Conservation (phyloP, 352 stramenopile species). For the Phytophthora melonis region DNA sequence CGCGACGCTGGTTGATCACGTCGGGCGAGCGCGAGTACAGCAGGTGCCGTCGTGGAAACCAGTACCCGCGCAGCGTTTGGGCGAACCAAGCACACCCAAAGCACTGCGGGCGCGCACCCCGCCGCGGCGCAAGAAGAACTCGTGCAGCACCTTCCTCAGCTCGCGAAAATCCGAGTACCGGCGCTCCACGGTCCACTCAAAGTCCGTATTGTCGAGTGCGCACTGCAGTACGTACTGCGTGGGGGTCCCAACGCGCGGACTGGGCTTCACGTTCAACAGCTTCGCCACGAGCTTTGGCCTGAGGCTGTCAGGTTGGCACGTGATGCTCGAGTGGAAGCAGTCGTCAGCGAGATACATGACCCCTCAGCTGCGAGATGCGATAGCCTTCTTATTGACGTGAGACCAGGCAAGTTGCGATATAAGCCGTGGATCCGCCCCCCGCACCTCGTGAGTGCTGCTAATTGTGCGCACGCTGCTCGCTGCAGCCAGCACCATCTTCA, state of each 20-base stretch:
- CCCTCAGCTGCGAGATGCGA: not conserved
- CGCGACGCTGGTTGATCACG: slow-evolving; percentile 61
- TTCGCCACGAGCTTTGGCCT: slow-evolving; percentile 63
- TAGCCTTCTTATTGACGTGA: not conserved
- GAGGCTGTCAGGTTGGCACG: slow-evolving; percentile 55
- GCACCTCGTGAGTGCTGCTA: not conserved
- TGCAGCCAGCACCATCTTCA: slow-evolving; percentile 12
- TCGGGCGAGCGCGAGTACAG: slow-evolving; percentile 52
- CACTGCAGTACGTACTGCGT: slow-evolving; percentile 62
- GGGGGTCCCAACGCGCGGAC: slow-evolving; percentile 3
- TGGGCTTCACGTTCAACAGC: slow-evolving; percentile 37
- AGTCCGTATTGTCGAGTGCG: slow-evolving; percentile 45
- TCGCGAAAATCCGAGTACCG: slow-evolving; percentile 81
- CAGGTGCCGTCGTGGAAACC: slow-evolving; percentile 71
- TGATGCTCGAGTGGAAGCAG: slow-evolving; percentile 63
- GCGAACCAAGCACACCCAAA: slow-evolving; percentile 82
- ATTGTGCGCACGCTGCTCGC: not conserved
- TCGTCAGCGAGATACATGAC: slow-evolving; percentile 47
- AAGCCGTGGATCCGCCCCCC: not conserved
- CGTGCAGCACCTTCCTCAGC: slow-evolving; percentile 58
- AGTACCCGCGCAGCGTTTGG: slow-evolving; percentile 66
- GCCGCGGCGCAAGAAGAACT: slow-evolving; percentile 50
- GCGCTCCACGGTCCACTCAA: slow-evolving; percentile 71
- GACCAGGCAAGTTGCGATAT: slow-evolving; percentile 30
- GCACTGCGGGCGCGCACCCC: slow-evolving; percentile 55